Evolutionary conservation across 169 alveolate genomes (phyloP).

Genomic region (Plasmodium billcollinsi): DNA sequence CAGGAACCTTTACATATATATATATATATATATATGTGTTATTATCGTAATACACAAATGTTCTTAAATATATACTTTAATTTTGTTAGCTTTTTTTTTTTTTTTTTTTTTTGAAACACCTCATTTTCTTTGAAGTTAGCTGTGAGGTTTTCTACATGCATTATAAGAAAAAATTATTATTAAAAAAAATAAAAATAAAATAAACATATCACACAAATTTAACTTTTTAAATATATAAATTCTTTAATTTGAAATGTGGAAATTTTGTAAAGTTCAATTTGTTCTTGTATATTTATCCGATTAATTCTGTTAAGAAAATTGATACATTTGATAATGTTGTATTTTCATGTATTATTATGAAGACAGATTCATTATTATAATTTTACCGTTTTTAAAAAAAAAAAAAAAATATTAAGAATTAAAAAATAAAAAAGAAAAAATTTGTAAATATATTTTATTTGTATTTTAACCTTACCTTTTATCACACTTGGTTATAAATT

Average conservation of each 20-base stretch:
- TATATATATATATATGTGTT: neutral
- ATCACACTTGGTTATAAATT: too few relatives aligned
- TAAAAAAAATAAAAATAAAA: conserved; percentile 1
- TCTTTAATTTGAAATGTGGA: neutral
- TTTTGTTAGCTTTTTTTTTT: conserved; percentile 23
- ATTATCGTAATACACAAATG: conserved; percentile 4
- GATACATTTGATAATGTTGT: too few relatives aligned
- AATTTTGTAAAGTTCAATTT: neutral
- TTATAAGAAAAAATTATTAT: conserved; percentile 1
- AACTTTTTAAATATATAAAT: neutral
- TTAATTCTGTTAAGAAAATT: conserved; percentile 10
- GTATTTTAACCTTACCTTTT: too few relatives aligned
- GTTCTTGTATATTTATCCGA: neutral
- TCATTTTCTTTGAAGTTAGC: neutral
- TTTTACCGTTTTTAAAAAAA: too few relatives aligned
- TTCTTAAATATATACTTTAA: neutral
- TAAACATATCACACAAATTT: neutral
- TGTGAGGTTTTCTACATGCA: too few relatives aligned
- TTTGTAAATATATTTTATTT: too few relatives aligned
- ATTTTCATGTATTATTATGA: too few relatives aligned
- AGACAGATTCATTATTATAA: too few relatives aligned
- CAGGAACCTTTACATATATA: neutral
- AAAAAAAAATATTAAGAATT: too few relatives aligned
- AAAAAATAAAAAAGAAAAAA: too few relatives aligned
- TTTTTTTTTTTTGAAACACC: conserved; percentile 17